A percentile compares a stretch with the other conserved stretches of the same genome.
Conservation (phyloP, 2,329 filamentous ascomycete species). For the Arthrobotrys entomopaga region DNA sequence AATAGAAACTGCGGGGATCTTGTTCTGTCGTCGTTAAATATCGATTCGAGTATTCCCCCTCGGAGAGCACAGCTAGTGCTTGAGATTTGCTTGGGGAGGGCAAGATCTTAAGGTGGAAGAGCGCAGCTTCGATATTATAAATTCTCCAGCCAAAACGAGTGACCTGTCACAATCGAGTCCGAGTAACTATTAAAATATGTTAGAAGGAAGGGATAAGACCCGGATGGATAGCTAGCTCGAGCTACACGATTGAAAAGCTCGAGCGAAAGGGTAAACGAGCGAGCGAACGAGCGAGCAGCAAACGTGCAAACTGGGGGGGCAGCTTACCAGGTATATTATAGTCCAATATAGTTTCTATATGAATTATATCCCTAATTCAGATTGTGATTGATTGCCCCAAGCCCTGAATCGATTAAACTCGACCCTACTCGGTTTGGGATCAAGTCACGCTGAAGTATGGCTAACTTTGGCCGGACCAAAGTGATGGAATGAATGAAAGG, state of each 20-base stretch:
- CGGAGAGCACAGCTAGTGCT: too few species aligned
- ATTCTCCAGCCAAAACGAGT: constrained; percentile 16
- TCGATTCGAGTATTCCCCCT: too few species aligned
- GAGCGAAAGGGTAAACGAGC: constrained; percentile 35
- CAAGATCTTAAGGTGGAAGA: constrained; percentile 16
- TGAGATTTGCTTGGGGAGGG: constrained; percentile 8
- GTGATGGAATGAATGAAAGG: not conserved
- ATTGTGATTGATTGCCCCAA: constrained; percentile 21
- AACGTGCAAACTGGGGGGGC: constrained; percentile 23
- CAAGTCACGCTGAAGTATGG: too few species aligned
- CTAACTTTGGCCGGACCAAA: not conserved
- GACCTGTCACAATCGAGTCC: constrained; percentile 41
- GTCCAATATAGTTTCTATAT: constrained; percentile 17
- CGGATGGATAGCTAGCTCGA: constrained; percentile 11
- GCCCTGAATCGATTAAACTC: constrained; percentile 8
- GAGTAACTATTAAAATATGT: constrained; percentile 16
- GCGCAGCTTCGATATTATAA: not conserved
- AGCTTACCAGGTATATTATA: constrained; percentile 54
- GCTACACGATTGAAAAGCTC: constrained; percentile 18
- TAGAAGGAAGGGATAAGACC: not conserved
- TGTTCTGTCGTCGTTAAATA: too few species aligned
- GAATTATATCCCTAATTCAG: constrained; percentile 42
- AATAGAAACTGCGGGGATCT: not conserved
- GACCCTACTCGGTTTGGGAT: not conserved
- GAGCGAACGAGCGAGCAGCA: constrained; percentile 21